Evolutionary conservation across 129 eudicot genomes (phyloP), one percentile per base, ranked within the genome.

Genomic region (Helianthus annuus): DNA sequence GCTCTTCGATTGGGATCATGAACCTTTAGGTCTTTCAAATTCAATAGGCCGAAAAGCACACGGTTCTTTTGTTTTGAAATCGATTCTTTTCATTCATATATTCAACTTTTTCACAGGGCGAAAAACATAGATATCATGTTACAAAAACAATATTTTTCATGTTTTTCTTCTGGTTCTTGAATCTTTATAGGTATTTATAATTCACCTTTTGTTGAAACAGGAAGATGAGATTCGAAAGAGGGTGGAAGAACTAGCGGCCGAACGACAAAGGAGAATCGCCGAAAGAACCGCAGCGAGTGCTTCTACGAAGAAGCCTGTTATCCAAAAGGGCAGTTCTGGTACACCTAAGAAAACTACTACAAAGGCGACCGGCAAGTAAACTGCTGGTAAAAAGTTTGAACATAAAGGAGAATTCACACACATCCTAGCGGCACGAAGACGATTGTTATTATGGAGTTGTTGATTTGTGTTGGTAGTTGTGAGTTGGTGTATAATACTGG

Each of bases 191-290:
- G 12, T 2, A 36, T 39, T 52, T 66, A 44, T 66, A 4, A 3
- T 13, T 4, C 40, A 9, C 1, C 6, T 76, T 45, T 8, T 70
- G 16, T 76, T 79, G 49, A 15, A 70, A 24, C 84, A 90, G 97
- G 99, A 95, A 77, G 99, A 90, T 68, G 99, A 90, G 84, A 84
- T 80, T 53, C 87, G 96, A 62, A 84, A 74, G 88, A 95, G 87
- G 81, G 77, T 83, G 84, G 99, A 90, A 80, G 96, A 88, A 57
- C 42, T 79, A 14, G 79, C 78, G 9, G 49, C 83, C 27, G 76
- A 87, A 81, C 82, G 99, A 17, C 97, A 94, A 70, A 90, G 81
- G 79, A 83, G 99, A 78, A 95, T 90, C 16, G 96, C 99, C 51
- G 99, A 95, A 85, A 88, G 96, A 79, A 83, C 84, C 44, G 91